Percentiles rank a stretch among this genome's conserved stretches.
These are phyloP conservation scores for Paspalum notatum DNA, from an alignment of 176 grass and related monocot species.

Conservation along the genomic window DNA sequence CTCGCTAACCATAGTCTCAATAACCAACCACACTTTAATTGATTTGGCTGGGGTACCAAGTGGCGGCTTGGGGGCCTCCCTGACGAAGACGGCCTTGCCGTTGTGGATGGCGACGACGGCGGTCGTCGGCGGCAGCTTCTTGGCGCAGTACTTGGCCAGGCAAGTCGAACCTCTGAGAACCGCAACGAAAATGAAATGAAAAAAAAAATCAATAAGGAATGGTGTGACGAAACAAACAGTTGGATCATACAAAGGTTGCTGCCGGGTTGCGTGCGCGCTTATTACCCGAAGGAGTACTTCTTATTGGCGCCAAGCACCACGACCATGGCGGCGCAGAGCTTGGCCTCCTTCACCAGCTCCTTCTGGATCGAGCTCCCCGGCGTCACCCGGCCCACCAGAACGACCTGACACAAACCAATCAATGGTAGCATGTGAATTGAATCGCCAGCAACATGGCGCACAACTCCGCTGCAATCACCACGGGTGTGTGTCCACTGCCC, in stretches of 20 bases:
- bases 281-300: conserved; percentile 78
- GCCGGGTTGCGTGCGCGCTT: background rate
- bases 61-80: conserved; percentile 52
- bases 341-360: conserved; percentile 86
- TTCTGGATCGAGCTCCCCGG: conserved; percentile 83
- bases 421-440: conserved; percentile 15
- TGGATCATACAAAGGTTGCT: conserved; percentile 54
- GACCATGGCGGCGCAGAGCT: conserved; percentile 70
- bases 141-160: conserved; percentile 89
- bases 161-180: conserved; percentile 60
- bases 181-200: background rate
- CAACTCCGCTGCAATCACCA: conserved; percentile 18
- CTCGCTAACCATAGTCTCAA: conserved; percentile 22
- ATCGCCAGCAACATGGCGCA: conserved; percentile 2
- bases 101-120: conserved; percentile 74
- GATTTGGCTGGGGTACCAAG: conserved; percentile 46
- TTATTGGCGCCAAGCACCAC: conserved; percentile 84
- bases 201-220: background rate
- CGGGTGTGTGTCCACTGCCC: background rate
- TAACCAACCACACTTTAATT: background rate
- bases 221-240: conserved; percentile 31
- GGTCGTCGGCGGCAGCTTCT: conserved; percentile 84
- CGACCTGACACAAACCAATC: conserved; percentile 50
- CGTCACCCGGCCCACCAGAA: conserved; percentile 83
- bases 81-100: conserved; percentile 77